Percentiles rank a stretch among this genome's conserved stretches.
phyloP scores from a whole-genome alignment of 495 filamentous ascomycete species.

The Astrothelium macrocarpum region DNA sequence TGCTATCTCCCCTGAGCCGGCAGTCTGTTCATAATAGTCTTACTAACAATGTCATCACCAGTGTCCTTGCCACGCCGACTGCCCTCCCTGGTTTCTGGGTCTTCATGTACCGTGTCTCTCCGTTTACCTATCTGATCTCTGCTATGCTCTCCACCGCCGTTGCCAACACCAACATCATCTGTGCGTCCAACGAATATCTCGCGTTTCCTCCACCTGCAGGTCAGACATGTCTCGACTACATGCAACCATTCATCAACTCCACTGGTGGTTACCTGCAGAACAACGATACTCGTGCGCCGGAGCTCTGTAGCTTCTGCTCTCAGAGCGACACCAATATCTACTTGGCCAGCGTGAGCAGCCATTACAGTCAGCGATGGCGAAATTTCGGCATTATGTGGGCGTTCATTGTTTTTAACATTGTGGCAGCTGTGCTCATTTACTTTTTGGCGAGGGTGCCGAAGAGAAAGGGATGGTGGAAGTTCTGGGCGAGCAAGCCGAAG shows the following conservation, averaged over 20 bases:
- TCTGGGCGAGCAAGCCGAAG: conserved; percentile 18
- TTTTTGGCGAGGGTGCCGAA: conserved; percentile 35
- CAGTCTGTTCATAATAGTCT: not conserved
- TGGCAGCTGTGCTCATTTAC: conserved; percentile 30
- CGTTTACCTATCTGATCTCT: conserved; percentile 13
- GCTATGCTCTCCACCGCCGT: conserved; percentile 11
- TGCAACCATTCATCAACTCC: conserved; percentile 19
- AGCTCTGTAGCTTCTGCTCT: conserved; percentile 28
- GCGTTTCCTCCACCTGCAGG: conserved; percentile 13
- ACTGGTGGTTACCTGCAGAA: conserved; percentile 27
- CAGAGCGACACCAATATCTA: conserved; percentile 32
- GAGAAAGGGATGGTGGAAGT: conserved; percentile 8
- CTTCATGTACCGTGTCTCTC: conserved; percentile 19
- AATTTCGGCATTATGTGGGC: conserved; percentile 43
- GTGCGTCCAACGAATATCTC: conserved; percentile 8
- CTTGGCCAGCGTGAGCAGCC: conserved; percentile 21
- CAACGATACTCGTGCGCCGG: conserved; percentile 17
- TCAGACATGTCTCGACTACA: conserved; percentile 29
- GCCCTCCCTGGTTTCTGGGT: conserved; percentile 19
- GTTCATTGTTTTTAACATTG: conserved; percentile 34
- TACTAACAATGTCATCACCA: not conserved
- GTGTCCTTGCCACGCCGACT: not conserved
- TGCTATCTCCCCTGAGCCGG: not conserved
- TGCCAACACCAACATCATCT: conserved; percentile 5
- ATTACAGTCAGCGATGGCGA: conserved; percentile 32